Conservation (phyloP, 164 flowering plant species). For the Taxillus chinensis region DNA sequence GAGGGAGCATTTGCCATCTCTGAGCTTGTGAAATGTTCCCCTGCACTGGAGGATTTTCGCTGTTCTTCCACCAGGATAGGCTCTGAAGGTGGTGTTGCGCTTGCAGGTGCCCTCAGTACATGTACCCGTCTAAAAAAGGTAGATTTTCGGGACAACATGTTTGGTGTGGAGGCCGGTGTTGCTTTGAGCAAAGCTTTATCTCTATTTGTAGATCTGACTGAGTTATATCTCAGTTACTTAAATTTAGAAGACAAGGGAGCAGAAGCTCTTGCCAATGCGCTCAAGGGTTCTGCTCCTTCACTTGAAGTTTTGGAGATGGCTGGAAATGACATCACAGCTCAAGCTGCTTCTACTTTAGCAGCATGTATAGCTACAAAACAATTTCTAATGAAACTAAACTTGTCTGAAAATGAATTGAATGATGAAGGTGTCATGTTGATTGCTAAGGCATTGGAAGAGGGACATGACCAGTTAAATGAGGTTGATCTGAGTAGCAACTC, state of each 20-base stretch:
- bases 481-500: conserved; percentile 46
- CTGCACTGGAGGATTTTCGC: conserved; percentile 39
- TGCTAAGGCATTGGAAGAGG: conserved; percentile 33
- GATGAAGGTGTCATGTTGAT: conserved; percentile 56
- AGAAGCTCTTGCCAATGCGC: conserved; percentile 39
- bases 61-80: conserved; percentile 57
- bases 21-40: conserved; percentile 37
- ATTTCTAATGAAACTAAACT: conserved; percentile 33
- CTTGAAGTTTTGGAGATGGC: conserved; percentile 59
- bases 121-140: conserved; percentile 40
- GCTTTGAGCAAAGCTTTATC: conserved; percentile 35
- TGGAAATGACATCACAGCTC: conserved; percentile 51
- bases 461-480: conserved; percentile 38
- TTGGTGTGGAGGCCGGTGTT: conserved; percentile 59
- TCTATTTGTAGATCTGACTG: conserved; percentile 32
- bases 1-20: conserved; percentile 59
- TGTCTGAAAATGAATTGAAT: conserved; percentile 60
- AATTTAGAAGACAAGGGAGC: conserved; percentile 61
- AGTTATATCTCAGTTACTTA: conserved; percentile 53
- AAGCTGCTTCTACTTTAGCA: conserved; percentile 36
- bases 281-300: conserved; percentile 44
- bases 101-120: conserved; percentile 37
- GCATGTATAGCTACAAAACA: conserved; percentile 36
- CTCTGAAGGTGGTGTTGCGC: conserved; percentile 49
- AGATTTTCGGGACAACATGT: conserved; percentile 65